These are phyloP conservation scores for Yarrowia deformans DNA, from an alignment of 805 yeast genomes.

Conservation along the genomic window DNA sequence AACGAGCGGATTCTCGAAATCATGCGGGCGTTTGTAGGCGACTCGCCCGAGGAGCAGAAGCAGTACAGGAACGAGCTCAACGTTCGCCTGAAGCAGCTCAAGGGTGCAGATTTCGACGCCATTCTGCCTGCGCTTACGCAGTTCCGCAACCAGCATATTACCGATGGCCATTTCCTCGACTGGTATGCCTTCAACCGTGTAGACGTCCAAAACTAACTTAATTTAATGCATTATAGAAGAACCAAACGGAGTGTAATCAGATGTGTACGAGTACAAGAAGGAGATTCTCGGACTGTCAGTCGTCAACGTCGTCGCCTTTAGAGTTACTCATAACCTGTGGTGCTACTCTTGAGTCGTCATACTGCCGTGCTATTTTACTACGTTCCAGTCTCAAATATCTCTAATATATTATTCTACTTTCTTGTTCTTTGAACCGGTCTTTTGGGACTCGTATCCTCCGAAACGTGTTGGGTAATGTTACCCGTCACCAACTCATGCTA, in stretches of 20 bases:
- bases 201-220: conserved; percentile 36
- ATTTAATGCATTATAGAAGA: conserved; percentile 19
- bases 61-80: conserved; percentile 25
- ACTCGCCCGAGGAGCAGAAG: conserved; percentile 27
- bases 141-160: conserved; percentile 27
- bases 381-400: background rate
- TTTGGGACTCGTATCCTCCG: background rate
- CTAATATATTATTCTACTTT: conserved; percentile 23
- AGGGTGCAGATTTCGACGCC: conserved; percentile 20
- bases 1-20: conserved; percentile 33
- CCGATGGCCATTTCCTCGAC: conserved; percentile 31
- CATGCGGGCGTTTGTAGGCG: conserved; percentile 38
- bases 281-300: too few species aligned
- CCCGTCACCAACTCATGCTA: background rate
- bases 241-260: too few species aligned
- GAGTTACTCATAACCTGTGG: background rate
- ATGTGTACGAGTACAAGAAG: too few species aligned
- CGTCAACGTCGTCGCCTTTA: background rate
- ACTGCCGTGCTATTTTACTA: background rate
- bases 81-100: conserved; percentile 24
- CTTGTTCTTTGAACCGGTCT: background rate
- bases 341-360: too few species aligned
- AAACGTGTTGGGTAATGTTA: conserved; percentile 2
- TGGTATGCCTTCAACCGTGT: conserved; percentile 38
- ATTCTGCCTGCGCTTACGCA: conserved; percentile 23